Percentiles rank a stretch among this genome's conserved stretches.
phyloP scores from a whole-genome alignment of 2,329 filamentous ascomycete species.

The Cladosporium sp. region DNA sequence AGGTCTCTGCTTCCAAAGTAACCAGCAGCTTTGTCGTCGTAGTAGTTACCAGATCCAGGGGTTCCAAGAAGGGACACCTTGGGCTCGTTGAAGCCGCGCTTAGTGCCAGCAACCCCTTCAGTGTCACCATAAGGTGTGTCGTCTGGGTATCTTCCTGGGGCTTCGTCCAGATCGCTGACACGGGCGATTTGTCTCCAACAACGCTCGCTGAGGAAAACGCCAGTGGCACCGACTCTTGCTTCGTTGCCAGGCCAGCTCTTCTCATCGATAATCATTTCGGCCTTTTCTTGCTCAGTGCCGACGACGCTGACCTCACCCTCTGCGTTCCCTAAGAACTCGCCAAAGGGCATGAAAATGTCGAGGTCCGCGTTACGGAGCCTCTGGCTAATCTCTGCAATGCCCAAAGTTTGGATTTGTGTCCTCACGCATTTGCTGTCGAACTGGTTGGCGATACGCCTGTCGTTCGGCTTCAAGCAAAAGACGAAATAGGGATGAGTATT shows the following conservation, averaged over 20 bases:
- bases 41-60: slow-evolving; percentile 55
- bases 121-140: slow-evolving; percentile 58
- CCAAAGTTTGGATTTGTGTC: slow-evolving; percentile 88
- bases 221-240: slow-evolving; percentile 82
- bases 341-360: slow-evolving; percentile 90
- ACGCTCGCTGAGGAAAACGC: slow-evolving; percentile 89
- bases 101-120: slow-evolving; percentile 50
- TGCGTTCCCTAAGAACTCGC: slow-evolving; percentile 85
- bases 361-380: slow-evolving; percentile 89
- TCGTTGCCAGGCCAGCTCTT: slow-evolving; percentile 91
- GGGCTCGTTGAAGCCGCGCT: slow-evolving; percentile 53
- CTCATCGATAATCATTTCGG: slow-evolving; percentile 84
- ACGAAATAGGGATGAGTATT: slow-evolving; percentile 93
- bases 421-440: slow-evolving; percentile 98
- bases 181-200: slow-evolving; percentile 91
- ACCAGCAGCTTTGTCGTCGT: slow-evolving; percentile 70
- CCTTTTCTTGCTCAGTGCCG: slow-evolving; percentile 87
- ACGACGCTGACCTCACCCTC: slow-evolving; percentile 81
- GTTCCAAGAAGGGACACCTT: slow-evolving; percentile 52
- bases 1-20: slow-evolving; percentile 79
- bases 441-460: slow-evolving; percentile 93
- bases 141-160: slow-evolving; percentile 49
- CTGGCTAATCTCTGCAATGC: slow-evolving; percentile 95
- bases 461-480: slow-evolving; percentile 96
- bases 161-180: slow-evolving; percentile 58